Percentiles rank a stretch among this genome's conserved stretches.
phyloP scores from a whole-genome alignment of 306 rosid genomes.

The Citrullus amarus region DNA sequence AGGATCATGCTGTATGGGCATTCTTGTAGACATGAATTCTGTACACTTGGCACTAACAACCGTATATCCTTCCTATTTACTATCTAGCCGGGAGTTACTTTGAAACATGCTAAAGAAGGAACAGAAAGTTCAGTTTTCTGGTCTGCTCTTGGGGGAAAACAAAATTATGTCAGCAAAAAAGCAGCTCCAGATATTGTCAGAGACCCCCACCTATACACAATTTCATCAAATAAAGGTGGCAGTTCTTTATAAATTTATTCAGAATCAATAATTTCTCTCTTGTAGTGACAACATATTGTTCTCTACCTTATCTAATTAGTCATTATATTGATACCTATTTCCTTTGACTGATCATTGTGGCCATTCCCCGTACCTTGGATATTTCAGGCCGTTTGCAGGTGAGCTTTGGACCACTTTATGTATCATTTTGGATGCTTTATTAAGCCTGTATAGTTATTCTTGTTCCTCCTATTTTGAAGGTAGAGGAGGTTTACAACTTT shows the following conservation, averaged over 20 bases:
- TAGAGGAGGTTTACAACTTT: slow-evolving; percentile 74
- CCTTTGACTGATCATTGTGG: slow-evolving; percentile 30
- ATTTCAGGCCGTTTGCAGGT: slow-evolving; percentile 85
- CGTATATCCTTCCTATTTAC: slow-evolving; percentile 13
- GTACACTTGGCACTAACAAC: background rate
- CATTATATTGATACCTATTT: slow-evolving; percentile 10
- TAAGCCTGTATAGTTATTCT: background rate
- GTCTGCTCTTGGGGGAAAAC: slow-evolving; percentile 91
- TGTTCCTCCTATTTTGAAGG: slow-evolving; percentile 36
- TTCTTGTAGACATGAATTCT: background rate
- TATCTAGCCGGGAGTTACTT: slow-evolving; percentile 72
- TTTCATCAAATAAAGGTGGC: slow-evolving; percentile 68
- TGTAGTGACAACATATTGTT: background rate
- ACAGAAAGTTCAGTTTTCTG: slow-evolving; percentile 95
- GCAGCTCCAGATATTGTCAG: slow-evolving; percentile 46
- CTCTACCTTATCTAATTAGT: background rate
- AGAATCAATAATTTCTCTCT: background rate
- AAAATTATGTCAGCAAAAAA: slow-evolving; percentile 64
- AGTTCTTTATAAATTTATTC: slow-evolving; percentile 15
- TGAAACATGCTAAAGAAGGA: slow-evolving; percentile 95
- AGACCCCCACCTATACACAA: slow-evolving; percentile 85
- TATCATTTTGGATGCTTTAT: background rate
- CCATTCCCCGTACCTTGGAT: slow-evolving; percentile 21
- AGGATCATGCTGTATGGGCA: background rate
- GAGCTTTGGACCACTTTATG: slow-evolving; percentile 15